Evolutionary conservation across 805 yeast genomes (phyloP), one percentile per base, ranked within the genome.

Genomic region (Candida broadrunensis): DNA sequence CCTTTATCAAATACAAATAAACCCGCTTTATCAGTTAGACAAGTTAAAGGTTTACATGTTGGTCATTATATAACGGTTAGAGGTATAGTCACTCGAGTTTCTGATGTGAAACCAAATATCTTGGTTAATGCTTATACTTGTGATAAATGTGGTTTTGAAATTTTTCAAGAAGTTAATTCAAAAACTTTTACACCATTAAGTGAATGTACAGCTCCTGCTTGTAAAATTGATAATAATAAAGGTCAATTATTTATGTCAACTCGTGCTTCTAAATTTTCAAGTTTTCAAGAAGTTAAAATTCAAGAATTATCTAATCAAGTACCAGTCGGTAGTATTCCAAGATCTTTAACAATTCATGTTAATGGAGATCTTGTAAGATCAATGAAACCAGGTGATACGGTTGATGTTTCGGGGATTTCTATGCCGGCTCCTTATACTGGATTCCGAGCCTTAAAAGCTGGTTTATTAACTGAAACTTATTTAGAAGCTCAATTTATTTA

Each of bases 401-500:
- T 89, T 25, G 98, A 93, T 60, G 80, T 91, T 27, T 76, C 95
- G 0, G 99, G 99, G 39, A 83, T 93, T 19, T 89, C 83, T 58
- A 67, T 95, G 69, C 99, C 99, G 0, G 70, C 89, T 35, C 98
- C 99, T 2, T 93, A 90, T 66, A 89, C 98, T 2, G 99, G 99
- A 0, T 90, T 85, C 73, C 79, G 82, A 55, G 99, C 98, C 2
- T 69, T 95, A 47, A 78, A 80, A 54, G 97, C 99, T 0, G 99
- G 99, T 12, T 67, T 93, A 43, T 70, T 93, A 45, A 93, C 99
- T 0, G 99, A 93, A 63, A 90, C 98, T 1, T 93, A 83, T 59
- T 67, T 93, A 42, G 95, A 88, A 54, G 93, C 95, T 2, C 97
- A 93, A 62, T 73, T 77, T 53, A 81, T 93, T 17, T 74, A 74